A percentile compares a stretch with the other conserved stretches of the same genome.
These are phyloP conservation scores for Fusarium proliferatum DNA, from an alignment of 2,329 filamentous ascomycete genomes.

Conservation along the genomic window DNA sequence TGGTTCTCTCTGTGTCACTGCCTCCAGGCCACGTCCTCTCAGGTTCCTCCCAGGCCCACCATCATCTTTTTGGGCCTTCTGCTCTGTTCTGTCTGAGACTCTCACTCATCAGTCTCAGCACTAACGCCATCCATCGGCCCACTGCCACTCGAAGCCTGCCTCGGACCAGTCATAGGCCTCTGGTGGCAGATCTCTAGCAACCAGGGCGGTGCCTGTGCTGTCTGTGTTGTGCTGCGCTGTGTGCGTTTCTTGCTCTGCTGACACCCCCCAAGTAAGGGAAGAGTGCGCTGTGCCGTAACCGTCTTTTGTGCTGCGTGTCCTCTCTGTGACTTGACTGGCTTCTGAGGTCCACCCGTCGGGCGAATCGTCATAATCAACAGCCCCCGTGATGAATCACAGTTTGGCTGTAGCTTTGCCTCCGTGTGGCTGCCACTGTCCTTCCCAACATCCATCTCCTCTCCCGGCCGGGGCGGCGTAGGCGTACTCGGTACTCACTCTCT, in stretches of 20 bases:
- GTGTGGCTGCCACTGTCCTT: constrained; percentile 1
- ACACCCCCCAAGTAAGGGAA: constrained; percentile 32
- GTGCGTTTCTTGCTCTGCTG: constrained; percentile 39
- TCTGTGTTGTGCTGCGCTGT: constrained; percentile 21
- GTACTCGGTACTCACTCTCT: not conserved
- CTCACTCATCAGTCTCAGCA: constrained; percentile 37
- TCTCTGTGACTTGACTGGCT: constrained; percentile 31
- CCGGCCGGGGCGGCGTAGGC: constrained; percentile 30
- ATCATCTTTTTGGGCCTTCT: constrained; percentile 36
- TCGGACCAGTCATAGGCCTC: constrained; percentile 37
- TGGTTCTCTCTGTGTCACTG: constrained; percentile 51
- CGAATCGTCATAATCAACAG: constrained; percentile 43
- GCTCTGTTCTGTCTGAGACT: constrained; percentile 8
- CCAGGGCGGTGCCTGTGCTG: constrained; percentile 35
- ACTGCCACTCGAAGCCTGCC: constrained; percentile 36
- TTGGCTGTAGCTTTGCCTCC: constrained; percentile 42
- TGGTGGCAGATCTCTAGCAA: constrained; percentile 35
- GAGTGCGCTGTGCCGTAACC: constrained; percentile 34
- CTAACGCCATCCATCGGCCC: constrained; percentile 48
- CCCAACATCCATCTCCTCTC: not conserved
- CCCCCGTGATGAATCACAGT: constrained; percentile 42
- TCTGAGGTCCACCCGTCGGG: constrained; percentile 36
- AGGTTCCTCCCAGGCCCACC: constrained; percentile 29
- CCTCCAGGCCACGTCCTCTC: constrained; percentile 38
- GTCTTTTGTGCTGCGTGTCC: constrained; percentile 38